Evolutionary conservation across 139 green algal species (phyloP).

Genomic region (Zygnema circumcarinatum): DNA sequence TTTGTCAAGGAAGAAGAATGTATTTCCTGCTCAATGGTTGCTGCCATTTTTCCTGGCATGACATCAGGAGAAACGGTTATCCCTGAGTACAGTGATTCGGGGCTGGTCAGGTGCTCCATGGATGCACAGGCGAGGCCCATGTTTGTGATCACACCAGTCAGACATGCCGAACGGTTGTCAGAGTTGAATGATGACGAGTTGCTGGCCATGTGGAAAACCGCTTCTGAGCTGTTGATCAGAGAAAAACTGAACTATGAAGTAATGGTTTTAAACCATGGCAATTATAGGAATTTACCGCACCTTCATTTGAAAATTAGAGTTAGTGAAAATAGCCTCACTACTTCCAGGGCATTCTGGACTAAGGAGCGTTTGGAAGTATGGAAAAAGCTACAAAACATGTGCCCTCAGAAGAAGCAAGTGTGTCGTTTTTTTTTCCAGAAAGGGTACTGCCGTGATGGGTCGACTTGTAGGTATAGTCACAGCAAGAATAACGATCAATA

Average conservation of each 20-base stretch:
- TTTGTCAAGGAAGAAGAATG: neutral
- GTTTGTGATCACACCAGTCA: conserved; percentile 28
- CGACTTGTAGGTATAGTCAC: neutral
- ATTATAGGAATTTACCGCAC: conserved; percentile 31
- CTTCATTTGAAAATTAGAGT: conserved; percentile 34
- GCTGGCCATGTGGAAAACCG: neutral
- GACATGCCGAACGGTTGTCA: conserved; percentile 2
- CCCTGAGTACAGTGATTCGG: conserved; percentile 7
- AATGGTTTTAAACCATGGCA: conserved; percentile 38
- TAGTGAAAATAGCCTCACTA: neutral
- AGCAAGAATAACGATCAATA: neutral
- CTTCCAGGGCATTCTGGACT: neutral
- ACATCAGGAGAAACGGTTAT: conserved; percentile 7
- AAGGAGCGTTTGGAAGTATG: neutral
- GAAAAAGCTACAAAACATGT: neutral
- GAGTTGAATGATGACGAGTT: conserved; percentile 8
- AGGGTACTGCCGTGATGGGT: neutral
- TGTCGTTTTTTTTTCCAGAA: neutral
- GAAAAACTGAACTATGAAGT: conserved; percentile 20
- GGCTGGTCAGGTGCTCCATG: conserved; percentile 20
- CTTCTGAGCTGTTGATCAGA: neutral
- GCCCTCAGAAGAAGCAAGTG: neutral
- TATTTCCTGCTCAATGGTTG: neutral
- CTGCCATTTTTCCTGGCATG: neutral
- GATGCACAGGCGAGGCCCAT: conserved; percentile 20